These are phyloP conservation scores for Gamsiella multidivaricata DNA, from an alignment of 192 early-diverging fungal species.

Conservation along the genomic window DNA sequence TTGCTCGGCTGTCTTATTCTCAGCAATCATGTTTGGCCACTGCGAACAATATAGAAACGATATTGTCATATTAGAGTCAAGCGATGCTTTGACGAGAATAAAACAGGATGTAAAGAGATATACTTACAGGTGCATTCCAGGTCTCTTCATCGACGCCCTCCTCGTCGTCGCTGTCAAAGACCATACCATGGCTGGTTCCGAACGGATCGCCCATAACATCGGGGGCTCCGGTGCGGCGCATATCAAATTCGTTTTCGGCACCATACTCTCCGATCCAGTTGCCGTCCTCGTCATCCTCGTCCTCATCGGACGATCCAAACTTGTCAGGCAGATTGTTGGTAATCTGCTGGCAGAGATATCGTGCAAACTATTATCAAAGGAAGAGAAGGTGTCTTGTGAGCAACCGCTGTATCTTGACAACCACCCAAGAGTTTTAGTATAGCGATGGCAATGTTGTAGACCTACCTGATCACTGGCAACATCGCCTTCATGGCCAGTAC, in stretches of 20 bases:
- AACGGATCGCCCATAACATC: conserved; percentile 29
- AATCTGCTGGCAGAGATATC: conserved; percentile 77
- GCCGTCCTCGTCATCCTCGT: conserved; percentile 65
- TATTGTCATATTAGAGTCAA: not conserved
- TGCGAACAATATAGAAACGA: not conserved
- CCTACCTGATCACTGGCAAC: conserved; percentile 73
- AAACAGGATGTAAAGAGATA: not conserved
- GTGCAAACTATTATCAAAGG: conserved; percentile 65
- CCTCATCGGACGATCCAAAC: conserved; percentile 75
- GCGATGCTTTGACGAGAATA: not conserved
- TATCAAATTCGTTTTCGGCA: conserved; percentile 40
- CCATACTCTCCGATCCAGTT: conserved; percentile 62
- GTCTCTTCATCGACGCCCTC: conserved; percentile 46
- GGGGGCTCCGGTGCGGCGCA: conserved; percentile 7
- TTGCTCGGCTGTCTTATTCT: not conserved
- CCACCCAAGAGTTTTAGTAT: not conserved
- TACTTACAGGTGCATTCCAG: conserved; percentile 17
- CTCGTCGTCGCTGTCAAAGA: conserved; percentile 51
- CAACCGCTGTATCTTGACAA: not conserved
- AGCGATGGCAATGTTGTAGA: not conserved
- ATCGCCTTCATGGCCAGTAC: conserved; percentile 66
- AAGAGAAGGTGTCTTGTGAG: not conserved
- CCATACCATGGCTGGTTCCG: conserved; percentile 9
- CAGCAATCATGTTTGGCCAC: conserved; percentile 21
- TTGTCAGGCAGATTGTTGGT: conserved; percentile 79